Evolutionary conservation across 1,284 basidiomycete genomes (phyloP).

Genomic region (Puccinia polysora): DNA sequence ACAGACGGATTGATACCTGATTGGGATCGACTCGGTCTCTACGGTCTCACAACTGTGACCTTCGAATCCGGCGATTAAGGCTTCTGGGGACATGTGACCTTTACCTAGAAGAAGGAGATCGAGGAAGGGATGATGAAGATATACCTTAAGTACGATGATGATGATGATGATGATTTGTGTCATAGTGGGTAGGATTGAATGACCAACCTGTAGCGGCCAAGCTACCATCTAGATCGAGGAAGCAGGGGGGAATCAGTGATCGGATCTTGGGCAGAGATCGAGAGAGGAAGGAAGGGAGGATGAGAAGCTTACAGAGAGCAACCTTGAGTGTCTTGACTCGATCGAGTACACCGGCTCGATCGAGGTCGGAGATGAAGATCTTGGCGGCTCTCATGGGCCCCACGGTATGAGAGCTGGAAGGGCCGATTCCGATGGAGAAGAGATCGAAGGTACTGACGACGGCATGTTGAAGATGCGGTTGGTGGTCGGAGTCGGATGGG

Average conservation of each 20-base stretch:
- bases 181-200: too few relatives aligned
- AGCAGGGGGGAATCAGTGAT: background rate
- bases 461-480: too few relatives aligned
- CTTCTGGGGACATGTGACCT: constrained; percentile 53
- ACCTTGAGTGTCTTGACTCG: constrained; percentile 51
- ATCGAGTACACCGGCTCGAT: constrained; percentile 48
- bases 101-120: constrained; percentile 36
- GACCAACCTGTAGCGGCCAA: constrained; percentile 51
- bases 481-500: too few relatives aligned
- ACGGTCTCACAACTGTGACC: constrained; percentile 53
- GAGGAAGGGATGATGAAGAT: background rate
- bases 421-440: constrained; percentile 53
- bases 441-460: constrained; percentile 53
- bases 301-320: constrained; percentile 47
- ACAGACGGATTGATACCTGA: constrained; percentile 34
- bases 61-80: constrained; percentile 52
- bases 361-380: constrained; percentile 51
- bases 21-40: constrained; percentile 49
- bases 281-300: background rate
- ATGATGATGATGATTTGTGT: too few relatives aligned
- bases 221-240: constrained; percentile 48
- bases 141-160: too few relatives aligned
- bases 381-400: constrained; percentile 53
- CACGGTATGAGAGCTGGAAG: constrained; percentile 49
- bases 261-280: background rate